Evolutionary conservation across 371 early-diverging fungal genomes (phyloP), one percentile per base, ranked within the genome.

Genomic region (Nosema muscidifuracis): DNA sequence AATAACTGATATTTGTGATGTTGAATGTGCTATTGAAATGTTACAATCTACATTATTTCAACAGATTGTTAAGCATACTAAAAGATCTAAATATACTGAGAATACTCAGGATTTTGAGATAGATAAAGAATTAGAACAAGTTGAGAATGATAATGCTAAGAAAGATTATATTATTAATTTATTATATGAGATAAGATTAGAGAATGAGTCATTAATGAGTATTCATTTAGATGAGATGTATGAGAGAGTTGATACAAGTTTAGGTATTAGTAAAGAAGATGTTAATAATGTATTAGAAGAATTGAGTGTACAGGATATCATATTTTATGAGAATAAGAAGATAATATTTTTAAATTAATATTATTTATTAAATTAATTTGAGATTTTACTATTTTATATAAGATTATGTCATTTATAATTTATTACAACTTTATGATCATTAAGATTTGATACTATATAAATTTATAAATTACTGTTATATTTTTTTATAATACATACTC

Each of bases 1-100:
- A 33, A 80, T 81, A 1, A 92, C 97, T 3, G 90, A 91, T 9
- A 60, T 71, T 6, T 26, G 13, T 26, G 84, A 84, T 76, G 80
- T 78, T 16, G 69, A 55, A 20, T 75, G 51, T 20, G 79, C 78
- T 7, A 69, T 82, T 42, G 53, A 55, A 24, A n/a, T 84, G 44
- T 22, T 84, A 24, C 62, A 76, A 44, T 47, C 30, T 30, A 69
- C 76, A 16, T 71, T 81, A 0, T 78, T 75, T 57, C 34, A 73
- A 47, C 74, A 81, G 65, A 34, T 74, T 7, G 30, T 68, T 53
- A 66, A 63, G 18, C 28, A 50, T 15, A 33, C 10, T 20, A 71
- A 64, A 43, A 40, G 57, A 20, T 18, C 28, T n/a, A 71, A 71
- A 20, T 12, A 18, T 24, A 40, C 2, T 12, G 34, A 71, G n/a